phyloP scores from a whole-genome alignment of 805 yeast genomes.

The Myxozyma neglecta region DNA sequence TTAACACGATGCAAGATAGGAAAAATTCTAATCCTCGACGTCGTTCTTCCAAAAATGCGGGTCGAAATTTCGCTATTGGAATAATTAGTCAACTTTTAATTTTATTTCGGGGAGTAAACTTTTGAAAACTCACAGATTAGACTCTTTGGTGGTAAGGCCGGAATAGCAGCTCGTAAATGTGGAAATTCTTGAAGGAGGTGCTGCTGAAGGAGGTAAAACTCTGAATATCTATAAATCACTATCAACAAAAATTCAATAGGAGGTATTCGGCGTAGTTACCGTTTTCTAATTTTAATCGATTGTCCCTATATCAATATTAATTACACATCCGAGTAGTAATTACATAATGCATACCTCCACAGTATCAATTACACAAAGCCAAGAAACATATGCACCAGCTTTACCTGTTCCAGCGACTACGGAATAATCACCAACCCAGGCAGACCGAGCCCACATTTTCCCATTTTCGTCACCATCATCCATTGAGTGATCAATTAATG shows the following conservation, averaged over 20 bases:
- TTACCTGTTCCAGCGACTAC: slow-evolving; percentile 43
- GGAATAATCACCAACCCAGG: slow-evolving; percentile 44
- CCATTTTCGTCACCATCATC: slow-evolving; percentile 27
- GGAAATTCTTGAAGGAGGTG: slow-evolving; percentile 45
- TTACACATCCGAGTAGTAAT: not conserved
- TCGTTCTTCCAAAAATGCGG: slow-evolving; percentile 43
- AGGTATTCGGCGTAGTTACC: not conserved
- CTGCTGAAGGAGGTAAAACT: slow-evolving; percentile 53
- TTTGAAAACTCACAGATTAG: slow-evolving; percentile 28
- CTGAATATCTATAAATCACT: slow-evolving; percentile 53
- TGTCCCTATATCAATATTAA: not conserved
- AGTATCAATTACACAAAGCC: slow-evolving; percentile 45
- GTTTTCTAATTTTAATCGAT: not conserved
- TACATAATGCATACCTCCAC: slow-evolving; percentile 26
- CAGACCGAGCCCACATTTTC: slow-evolving; percentile 44
- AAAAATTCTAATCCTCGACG: slow-evolving; percentile 50
- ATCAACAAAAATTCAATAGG: not conserved
- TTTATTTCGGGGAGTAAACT: not conserved
- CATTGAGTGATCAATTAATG: slow-evolving; percentile 40
- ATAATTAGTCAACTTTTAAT: not conserved
- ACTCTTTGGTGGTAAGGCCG: slow-evolving; percentile 50
- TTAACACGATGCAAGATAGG: slow-evolving; percentile 46
- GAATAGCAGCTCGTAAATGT: slow-evolving; percentile 42
- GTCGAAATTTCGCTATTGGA: slow-evolving; percentile 37
- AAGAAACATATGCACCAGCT: slow-evolving; percentile 47